Base-by-base conservation (phyloP, 768 basidiomycete species). In the Lactarius deliciosus region DNA sequence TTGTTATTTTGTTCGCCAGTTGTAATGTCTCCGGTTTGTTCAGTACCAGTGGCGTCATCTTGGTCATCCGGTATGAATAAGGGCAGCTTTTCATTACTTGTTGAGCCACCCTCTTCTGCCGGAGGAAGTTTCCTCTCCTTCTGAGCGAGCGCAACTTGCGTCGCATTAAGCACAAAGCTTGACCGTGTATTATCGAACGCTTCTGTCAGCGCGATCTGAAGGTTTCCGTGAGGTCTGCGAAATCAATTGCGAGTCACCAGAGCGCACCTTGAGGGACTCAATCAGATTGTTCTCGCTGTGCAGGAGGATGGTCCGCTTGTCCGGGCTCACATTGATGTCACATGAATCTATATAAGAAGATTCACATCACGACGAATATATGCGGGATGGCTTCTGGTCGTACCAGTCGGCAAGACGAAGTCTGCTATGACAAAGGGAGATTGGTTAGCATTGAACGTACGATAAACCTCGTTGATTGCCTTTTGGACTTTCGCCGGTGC, bases 321-420 rank as follows among this genome's bases (percentile, higher is more conserved):
- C 97, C 0, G 97, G 96, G 68, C 88, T 92, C 66, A 98, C 91
- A 68, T 99, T 99, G 73, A 99, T 87, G 73, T 99, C 97, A 72
- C 86, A 92, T 0, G 85, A 80, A 64, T 87, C 93, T 95, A 68
- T 7, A 61, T 15, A 40, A 58, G 18, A 8, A 55, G 13, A 30
- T 18, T 57, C 22, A 62, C 32, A 65, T 57, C 30, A 28, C 57
- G 45, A 56, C 40, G 56, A 34, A 62, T 40, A 25, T 20, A 64
- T 10, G 30, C 38, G 13, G 15, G 61, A 32, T 40, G 20, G 22
- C 1, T 10, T n/a, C 57, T 20, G 54, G 34, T 76, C 86, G 8
- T 66, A 94, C 94, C 82, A 6, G 88, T 88, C 0, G 96, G 94
- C 3, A 98, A 75, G 16, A 86, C 79, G 70, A 98, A 88, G 75